A percentile compares a stretch with the other conserved stretches of the same genome.
phyloP scores from a whole-genome alignment of 176 grass and related monocot species.

The Avena eriantha region DNA sequence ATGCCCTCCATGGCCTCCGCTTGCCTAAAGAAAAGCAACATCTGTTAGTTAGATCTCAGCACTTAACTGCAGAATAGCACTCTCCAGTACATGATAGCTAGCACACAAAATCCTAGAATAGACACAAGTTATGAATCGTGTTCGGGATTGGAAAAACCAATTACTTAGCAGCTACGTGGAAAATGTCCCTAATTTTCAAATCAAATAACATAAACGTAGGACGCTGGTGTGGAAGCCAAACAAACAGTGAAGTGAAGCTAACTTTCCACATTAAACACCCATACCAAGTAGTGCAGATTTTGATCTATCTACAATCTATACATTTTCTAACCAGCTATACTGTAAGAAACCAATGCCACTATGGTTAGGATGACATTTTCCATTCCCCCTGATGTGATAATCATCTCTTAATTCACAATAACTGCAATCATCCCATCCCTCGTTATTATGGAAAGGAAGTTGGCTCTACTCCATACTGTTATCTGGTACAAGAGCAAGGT shows the following conservation, averaged over 20 bases:
- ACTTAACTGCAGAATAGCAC: background rate
- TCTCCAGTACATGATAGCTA: background rate
- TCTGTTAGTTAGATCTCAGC: slow-evolving; percentile 7
- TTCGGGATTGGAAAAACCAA: background rate
- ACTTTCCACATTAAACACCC: background rate
- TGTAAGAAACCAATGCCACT: background rate
- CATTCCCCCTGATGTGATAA: background rate
- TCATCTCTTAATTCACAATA: background rate
- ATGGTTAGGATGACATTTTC: background rate
- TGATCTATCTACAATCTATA: background rate
- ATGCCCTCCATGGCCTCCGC: slow-evolving; percentile 95
- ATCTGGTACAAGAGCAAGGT: background rate
- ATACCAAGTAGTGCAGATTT: background rate
- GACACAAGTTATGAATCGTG: background rate
- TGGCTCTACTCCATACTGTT: background rate
- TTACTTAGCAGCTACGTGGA: background rate
- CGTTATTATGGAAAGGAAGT: background rate
- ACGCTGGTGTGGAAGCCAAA: background rate
- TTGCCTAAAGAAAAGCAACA: slow-evolving; percentile 59
- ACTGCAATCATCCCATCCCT: background rate
- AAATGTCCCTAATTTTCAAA: slow-evolving; percentile 1
- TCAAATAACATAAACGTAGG: background rate
- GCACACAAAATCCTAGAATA: background rate
- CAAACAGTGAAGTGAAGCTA: background rate
- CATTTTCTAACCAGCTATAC: background rate